Percentiles rank a stretch among this genome's conserved stretches.
These are phyloP conservation scores for Lycium barbarum DNA, from an alignment of 257 asterid genomes.

Conservation along the genomic window DNA sequence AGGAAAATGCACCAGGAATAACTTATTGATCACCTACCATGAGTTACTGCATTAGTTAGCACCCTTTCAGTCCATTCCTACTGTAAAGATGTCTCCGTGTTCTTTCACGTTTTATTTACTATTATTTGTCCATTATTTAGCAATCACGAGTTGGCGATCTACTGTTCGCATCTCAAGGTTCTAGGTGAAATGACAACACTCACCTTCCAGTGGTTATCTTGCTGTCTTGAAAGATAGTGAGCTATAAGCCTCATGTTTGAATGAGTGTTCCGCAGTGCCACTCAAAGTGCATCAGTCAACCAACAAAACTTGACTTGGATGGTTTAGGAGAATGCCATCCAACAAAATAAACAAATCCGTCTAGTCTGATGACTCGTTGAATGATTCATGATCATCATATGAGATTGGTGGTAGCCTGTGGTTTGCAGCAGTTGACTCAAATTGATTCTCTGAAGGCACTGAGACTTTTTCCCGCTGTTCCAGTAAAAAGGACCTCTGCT, in stretches of 20 bases:
- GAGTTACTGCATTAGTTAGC: background rate
- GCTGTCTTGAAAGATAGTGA: background rate
- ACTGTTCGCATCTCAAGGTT: conserved; percentile 23
- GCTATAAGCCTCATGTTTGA: background rate
- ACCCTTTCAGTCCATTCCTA: conserved; percentile 9
- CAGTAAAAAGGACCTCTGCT: background rate
- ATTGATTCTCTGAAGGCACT: background rate
- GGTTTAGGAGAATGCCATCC: conserved; percentile 16
- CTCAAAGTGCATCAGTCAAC: conserved; percentile 15
- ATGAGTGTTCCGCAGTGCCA: background rate
- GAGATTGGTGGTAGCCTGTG: conserved; percentile 19
- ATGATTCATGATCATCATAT: conserved; percentile 18
- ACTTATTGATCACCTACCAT: background rate
- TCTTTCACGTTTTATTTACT: background rate
- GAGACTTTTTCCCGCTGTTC: conserved; percentile 6
- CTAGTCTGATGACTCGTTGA: conserved; percentile 6
- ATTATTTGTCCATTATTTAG: background rate
- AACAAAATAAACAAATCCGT: background rate
- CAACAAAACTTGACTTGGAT: conserved; percentile 23
- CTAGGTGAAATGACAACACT: background rate
- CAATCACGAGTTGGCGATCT: background rate
- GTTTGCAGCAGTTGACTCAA: conserved; percentile 5
- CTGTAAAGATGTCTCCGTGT: background rate
- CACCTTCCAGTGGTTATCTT: conserved; percentile 22
- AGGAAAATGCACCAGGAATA: background rate